These are phyloP conservation scores for Penicillium turbatum DNA, from an alignment of 495 filamentous ascomycete species.

Conservation along the genomic window DNA sequence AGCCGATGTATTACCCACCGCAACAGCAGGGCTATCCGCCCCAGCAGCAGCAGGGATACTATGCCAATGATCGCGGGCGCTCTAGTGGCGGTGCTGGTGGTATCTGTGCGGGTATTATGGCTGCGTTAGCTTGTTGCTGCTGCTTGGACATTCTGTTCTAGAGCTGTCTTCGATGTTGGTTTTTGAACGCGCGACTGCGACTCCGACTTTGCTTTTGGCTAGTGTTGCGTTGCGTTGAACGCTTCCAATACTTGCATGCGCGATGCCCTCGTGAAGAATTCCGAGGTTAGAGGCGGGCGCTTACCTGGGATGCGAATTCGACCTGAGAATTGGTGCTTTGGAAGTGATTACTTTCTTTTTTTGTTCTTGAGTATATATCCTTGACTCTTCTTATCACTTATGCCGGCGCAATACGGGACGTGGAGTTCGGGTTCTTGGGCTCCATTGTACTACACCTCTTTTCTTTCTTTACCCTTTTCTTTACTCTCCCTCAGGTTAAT, in stretches of 20 bases:
- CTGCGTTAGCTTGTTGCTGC: constrained; percentile 50
- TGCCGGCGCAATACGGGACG: constrained; percentile 14
- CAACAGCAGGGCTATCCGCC: constrained; percentile 42
- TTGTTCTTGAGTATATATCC: constrained; percentile 14
- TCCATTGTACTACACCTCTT: not conserved
- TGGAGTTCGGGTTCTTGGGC: constrained; percentile 9
- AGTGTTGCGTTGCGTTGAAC: not conserved
- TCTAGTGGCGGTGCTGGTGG: constrained; percentile 32
- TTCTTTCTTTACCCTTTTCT: not conserved
- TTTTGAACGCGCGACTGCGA: not conserved
- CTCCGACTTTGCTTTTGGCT: not conserved
- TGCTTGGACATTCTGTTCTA: constrained; percentile 54
- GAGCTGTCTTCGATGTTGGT: not conserved
- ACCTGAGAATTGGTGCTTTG: not conserved
- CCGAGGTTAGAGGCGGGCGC: not conserved
- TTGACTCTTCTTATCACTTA: constrained; percentile 9
- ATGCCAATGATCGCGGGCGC: constrained; percentile 30
- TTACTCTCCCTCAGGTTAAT: not conserved
- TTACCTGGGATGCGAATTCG: not conserved
- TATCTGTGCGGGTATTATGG: constrained; percentile 46
- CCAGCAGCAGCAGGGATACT: constrained; percentile 42
- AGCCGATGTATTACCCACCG: constrained; percentile 43
- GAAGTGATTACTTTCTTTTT: not conserved
- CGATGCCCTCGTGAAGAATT: not conserved
- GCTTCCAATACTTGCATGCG: not conserved